Base-by-base conservation (phyloP, 208 protist genomes). In the Acanthamoeba lugdunensis region DNA sequence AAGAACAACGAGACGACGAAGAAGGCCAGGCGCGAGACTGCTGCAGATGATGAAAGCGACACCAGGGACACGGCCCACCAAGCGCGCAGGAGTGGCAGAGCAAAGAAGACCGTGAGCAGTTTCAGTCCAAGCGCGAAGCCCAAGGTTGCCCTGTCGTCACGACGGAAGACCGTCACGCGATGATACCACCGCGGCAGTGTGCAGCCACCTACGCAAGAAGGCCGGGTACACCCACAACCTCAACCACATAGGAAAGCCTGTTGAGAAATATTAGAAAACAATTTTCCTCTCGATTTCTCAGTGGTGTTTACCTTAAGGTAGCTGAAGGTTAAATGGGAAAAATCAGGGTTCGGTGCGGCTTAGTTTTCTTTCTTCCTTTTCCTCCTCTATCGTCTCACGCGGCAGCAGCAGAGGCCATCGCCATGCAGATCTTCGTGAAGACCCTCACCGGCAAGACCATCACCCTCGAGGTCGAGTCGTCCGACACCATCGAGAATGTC, bases 361-460 rank as follows among this genome's bases (percentile, higher is more conserved):
- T 16, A 37, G 30, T 37, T 41, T 75, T 75, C 67, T 75, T 75
- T 37, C 67, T 75, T 37, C 30, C 67, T 75, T 75, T 75, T 75
- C n/a, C 67, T 75, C 67, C 67, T 75, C 67, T 75, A 75, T 75
- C 67, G 67, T 28, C 67, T 75, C 67, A 25, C 30, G 23, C 67
- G 67, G 30, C 30, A 41, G 23, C 28, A 75, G 67, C 11, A 30
- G n/a, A 25, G 23, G 28, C 23, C 14, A 25, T 30, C 14, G 67
- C 23, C 28, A 75, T 75, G 67, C 98, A 98, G 95, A 98, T 98
- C 92, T 99, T 98, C 92, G 97, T 98, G n/a, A 98, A 99, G 96
- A 99, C 98, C 25, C 95, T 99, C 11, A 99, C 98, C 41, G 98
- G 98, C 93, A 99, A 99, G 97, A 99, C 98, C 79, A 99, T 99